phyloP scores from a whole-genome alignment of 139 green algal species.

The Marvania coccoides region DNA sequence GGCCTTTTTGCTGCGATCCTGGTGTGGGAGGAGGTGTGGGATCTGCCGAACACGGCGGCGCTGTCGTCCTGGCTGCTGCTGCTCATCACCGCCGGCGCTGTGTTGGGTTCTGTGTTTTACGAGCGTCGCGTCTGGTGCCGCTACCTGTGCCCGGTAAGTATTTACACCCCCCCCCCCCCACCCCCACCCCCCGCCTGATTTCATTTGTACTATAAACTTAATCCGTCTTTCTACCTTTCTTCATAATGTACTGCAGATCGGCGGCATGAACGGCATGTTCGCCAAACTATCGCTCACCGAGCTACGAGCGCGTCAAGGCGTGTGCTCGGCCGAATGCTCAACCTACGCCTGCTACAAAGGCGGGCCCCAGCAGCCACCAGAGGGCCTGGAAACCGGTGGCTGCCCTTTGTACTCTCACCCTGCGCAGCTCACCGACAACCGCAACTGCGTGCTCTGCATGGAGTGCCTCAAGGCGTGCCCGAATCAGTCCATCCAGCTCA shows the following conservation, averaged over 20 bases:
- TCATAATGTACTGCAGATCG: too few relatives aligned
- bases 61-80: slow-evolving; percentile 74
- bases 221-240: too few relatives aligned
- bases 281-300: slow-evolving; percentile 76
- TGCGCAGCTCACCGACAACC: slow-evolving; percentile 65
- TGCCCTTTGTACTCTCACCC: slow-evolving; percentile 74
- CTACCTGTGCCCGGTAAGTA: slow-evolving; percentile 25
- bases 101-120: slow-evolving; percentile 56
- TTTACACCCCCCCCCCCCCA: too few relatives aligned
- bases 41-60: slow-evolving; percentile 57
- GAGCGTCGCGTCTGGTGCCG: slow-evolving; percentile 70
- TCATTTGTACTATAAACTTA: too few relatives aligned
- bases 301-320: slow-evolving; percentile 62
- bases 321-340: slow-evolving; percentile 60
- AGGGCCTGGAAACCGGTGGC: slow-evolving; percentile 46
- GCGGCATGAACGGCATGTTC: slow-evolving; percentile 84
- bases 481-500: slow-evolving; percentile 45
- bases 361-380: slow-evolving; percentile 30
- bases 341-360: slow-evolving; percentile 75
- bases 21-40: slow-evolving; percentile 78
- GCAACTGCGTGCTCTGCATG: slow-evolving; percentile 70
- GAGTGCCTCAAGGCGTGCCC: slow-evolving; percentile 62
- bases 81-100: slow-evolving; percentile 72
- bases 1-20: slow-evolving; percentile 49
- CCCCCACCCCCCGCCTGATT: too few relatives aligned